A percentile compares a stretch with the other conserved stretches of the same genome.
phyloP scores from a whole-genome alignment of 495 filamentous ascomycete species.

The Talaromyces wortmannii region DNA sequence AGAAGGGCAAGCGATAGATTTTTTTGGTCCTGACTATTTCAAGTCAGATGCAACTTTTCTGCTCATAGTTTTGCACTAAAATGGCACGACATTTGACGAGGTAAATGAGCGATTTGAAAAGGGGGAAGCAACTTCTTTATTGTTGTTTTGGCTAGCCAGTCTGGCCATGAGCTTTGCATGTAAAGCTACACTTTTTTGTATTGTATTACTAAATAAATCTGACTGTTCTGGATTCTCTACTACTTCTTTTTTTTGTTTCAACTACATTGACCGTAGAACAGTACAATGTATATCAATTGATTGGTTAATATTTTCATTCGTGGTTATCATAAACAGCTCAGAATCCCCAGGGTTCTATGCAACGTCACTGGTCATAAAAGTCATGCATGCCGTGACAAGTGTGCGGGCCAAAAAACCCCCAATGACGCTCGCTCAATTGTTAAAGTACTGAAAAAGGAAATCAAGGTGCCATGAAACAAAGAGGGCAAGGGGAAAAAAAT shows the following conservation, averaged over 20 bases:
- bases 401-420: background rate
- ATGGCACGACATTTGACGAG: background rate
- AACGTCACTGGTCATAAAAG: background rate
- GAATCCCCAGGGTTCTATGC: background rate
- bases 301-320: background rate
- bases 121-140: background rate
- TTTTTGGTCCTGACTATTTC: background rate
- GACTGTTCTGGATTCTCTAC: background rate
- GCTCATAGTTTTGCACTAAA: background rate
- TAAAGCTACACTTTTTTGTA: background rate
- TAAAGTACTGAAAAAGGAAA: background rate
- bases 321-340: background rate
- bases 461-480: background rate
- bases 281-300: background rate
- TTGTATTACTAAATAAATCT: background rate
- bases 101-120: background rate
- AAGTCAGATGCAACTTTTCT: too few relatives aligned
- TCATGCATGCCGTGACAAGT: background rate
- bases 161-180: background rate
- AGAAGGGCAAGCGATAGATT: conserved; percentile 75
- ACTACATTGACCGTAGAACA: background rate
- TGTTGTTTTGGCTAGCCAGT: background rate
- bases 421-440: background rate
- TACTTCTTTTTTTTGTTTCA: background rate
- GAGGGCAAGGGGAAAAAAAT: background rate